These are phyloP conservation scores for Madurella mycetomatis DNA, from an alignment of 2,329 filamentous ascomycete species.

Conservation along the genomic window DNA sequence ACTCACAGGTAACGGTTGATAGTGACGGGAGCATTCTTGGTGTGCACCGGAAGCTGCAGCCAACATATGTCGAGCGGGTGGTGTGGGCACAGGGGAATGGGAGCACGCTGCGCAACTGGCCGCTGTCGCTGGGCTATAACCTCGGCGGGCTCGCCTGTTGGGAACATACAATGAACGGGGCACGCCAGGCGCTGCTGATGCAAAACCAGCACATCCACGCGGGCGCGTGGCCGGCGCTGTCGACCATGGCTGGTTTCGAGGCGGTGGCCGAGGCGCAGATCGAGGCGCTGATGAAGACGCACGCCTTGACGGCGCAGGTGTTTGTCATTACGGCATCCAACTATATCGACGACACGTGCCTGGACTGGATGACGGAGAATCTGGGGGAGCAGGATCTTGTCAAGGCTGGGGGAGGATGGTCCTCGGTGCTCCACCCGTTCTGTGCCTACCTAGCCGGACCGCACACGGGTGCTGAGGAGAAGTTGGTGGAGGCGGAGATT, in stretches of 20 bases:
- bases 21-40: constrained; percentile 26
- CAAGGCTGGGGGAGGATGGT: constrained; percentile 29
- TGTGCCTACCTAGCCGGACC: constrained; percentile 29
- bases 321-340: constrained; percentile 40
- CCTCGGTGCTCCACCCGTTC: constrained; percentile 30
- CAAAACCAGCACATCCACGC: constrained; percentile 29
- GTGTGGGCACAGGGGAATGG: constrained; percentile 31
- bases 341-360: constrained; percentile 39
- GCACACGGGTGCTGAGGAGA: constrained; percentile 25
- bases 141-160: constrained; percentile 31
- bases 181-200: constrained; percentile 30
- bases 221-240: constrained; percentile 31
- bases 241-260: constrained; percentile 35
- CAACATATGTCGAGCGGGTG: constrained; percentile 29
- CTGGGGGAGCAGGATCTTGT: constrained; percentile 29
- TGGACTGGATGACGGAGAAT: constrained; percentile 35
- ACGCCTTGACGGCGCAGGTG: constrained; percentile 41
- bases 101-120: constrained; percentile 23
- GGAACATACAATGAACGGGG: constrained; percentile 32
- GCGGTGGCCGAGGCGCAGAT: constrained; percentile 39
- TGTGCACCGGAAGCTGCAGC: constrained; percentile 33
- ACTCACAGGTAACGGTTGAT: constrained; percentile 29
- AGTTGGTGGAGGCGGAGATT: constrained; percentile 26
- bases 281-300: constrained; percentile 43
- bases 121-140: constrained; percentile 13